Conservation (phyloP, 495 filamentous ascomycete genomes). For the Aspergillus diversus region DNA sequence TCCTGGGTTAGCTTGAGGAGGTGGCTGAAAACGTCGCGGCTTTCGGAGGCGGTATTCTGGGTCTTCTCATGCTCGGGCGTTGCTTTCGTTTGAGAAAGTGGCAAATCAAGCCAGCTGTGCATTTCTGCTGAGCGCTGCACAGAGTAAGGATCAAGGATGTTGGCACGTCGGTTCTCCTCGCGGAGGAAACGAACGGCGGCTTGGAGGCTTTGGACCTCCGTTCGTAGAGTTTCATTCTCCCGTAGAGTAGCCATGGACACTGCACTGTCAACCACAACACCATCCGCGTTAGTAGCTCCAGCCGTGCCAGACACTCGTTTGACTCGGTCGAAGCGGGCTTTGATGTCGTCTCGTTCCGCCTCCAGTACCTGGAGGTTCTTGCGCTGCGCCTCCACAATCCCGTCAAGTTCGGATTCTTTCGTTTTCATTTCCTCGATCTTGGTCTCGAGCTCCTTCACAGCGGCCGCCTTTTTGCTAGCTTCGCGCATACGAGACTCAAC, state of each 20-base stretch:
- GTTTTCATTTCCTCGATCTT: constrained; percentile 67
- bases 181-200: constrained; percentile 77
- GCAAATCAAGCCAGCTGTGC: constrained; percentile 65
- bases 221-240: constrained; percentile 73
- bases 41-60: constrained; percentile 65
- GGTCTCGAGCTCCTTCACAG: constrained; percentile 54
- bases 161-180: constrained; percentile 72
- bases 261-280: constrained; percentile 48
- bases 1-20: constrained; percentile 68
- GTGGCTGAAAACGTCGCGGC: constrained; percentile 69
- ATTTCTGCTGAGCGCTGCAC: constrained; percentile 56
- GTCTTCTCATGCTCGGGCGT: constrained; percentile 58
- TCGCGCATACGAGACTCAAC: constrained; percentile 60
- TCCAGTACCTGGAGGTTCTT: constrained; percentile 57
- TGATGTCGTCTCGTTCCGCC: constrained; percentile 71
- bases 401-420: constrained; percentile 37
- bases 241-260: constrained; percentile 61
- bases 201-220: constrained; percentile 71
- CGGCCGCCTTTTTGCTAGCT: constrained; percentile 53
- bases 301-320: constrained; percentile 53
- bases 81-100: constrained; percentile 53
- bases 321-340: constrained; percentile 66
- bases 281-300: constrained; percentile 48
- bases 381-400: constrained; percentile 41
- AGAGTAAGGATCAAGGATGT: constrained; percentile 61